Percentiles rank a stretch among this genome's conserved stretches.
phyloP scores from a whole-genome alignment of 1,139 yeast species.

The Ogataea hybrid region DNA sequence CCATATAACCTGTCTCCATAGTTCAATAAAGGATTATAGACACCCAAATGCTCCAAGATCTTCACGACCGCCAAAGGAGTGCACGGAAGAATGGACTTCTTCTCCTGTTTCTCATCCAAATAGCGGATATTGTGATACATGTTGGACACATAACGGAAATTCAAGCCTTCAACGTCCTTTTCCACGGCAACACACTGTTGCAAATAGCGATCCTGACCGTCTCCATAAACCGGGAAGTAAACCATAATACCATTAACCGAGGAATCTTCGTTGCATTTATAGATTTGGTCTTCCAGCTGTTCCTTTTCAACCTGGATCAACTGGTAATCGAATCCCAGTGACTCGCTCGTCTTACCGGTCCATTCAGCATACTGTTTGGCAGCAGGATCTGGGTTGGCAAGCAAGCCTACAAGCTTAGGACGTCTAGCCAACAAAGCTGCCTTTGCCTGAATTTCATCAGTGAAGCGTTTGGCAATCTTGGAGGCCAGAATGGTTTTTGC shows the following conservation, averaged over 20 bases:
- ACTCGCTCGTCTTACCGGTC: conserved; percentile 89
- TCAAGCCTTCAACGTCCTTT: conserved; percentile 95
- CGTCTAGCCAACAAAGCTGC: conserved; percentile 48
- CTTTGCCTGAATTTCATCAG: conserved; percentile 64
- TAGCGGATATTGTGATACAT: conserved; percentile 89
- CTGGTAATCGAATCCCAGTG: conserved; percentile 82
- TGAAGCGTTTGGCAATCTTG: conserved; percentile 77
- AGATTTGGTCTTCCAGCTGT: conserved; percentile 76
- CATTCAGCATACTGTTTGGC: conserved; percentile 93
- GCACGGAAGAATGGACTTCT: conserved; percentile 89
- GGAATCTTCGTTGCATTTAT: conserved; percentile 77
- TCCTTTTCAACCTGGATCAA: conserved; percentile 70
- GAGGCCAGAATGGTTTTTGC: conserved; percentile 80
- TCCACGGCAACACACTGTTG: conserved; percentile 86
- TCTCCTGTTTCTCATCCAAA: conserved; percentile 60
- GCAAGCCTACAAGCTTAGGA: conserved; percentile 84
- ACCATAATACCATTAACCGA: conserved; percentile 90
- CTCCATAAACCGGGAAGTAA: conserved; percentile 97
- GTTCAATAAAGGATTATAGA: conserved; percentile 75
- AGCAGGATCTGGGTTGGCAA: conserved; percentile 93
- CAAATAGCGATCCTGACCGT: conserved; percentile 89
- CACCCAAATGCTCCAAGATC: conserved; percentile 84
- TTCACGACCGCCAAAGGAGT: conserved; percentile 95
- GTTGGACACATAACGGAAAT: conserved; percentile 87
- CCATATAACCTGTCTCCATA: conserved; percentile 94